These are phyloP conservation scores for Corylus americana DNA, from an alignment of 306 rosid species.

Conservation along the genomic window DNA sequence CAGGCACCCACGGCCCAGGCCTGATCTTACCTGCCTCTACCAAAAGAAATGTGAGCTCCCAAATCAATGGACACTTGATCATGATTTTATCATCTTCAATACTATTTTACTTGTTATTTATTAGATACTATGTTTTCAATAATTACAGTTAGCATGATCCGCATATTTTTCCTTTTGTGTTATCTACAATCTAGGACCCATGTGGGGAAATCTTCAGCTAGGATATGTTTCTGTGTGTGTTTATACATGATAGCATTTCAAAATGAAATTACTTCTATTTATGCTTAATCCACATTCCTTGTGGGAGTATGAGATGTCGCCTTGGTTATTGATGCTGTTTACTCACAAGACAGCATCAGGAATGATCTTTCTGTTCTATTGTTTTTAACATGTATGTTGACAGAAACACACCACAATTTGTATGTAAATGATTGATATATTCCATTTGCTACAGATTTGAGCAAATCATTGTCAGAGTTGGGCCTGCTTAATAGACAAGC, in stretches of 20 bases:
- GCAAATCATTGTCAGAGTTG: conserved; percentile 47
- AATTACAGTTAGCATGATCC: background rate
- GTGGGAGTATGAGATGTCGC: background rate
- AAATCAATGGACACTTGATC: background rate
- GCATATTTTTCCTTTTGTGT: background rate
- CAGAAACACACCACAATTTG: background rate
- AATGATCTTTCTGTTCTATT: background rate
- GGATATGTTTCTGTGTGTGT: background rate
- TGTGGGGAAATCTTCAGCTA: background rate
- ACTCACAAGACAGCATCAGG: background rate
- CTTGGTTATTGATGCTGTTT: conserved; percentile 2
- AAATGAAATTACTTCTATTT: background rate
- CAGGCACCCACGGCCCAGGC: too few species aligned
- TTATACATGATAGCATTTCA: background rate
- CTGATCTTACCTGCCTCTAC: too few species aligned
- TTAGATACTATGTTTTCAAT: background rate
- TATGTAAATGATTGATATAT: background rate
- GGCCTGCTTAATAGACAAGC: conserved; percentile 58
- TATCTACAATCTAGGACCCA: background rate
- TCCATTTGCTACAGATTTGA: conserved; percentile 39
- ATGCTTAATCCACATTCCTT: too few species aligned
- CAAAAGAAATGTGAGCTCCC: background rate
- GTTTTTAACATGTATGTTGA: background rate
- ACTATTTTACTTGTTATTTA: background rate
- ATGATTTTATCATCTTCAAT: too few species aligned